These are phyloP conservation scores for Pseudogymnoascus verrucosus DNA, from an alignment of 2,329 filamentous ascomycete species.

Conservation along the genomic window DNA sequence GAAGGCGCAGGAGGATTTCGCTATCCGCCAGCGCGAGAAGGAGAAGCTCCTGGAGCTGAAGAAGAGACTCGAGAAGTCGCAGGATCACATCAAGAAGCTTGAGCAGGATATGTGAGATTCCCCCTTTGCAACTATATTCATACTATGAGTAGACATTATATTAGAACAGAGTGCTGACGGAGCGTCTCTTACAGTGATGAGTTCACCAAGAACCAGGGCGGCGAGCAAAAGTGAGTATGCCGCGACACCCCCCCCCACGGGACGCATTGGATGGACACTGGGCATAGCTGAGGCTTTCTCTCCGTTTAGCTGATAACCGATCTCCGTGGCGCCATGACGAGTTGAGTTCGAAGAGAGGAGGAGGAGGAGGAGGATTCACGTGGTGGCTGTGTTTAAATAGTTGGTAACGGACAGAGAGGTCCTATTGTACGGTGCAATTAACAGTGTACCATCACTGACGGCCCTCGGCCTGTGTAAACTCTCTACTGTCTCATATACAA, in stretches of 20 bases:
- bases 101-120: conserved; percentile 72
- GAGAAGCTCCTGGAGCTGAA: conserved; percentile 78
- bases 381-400: background rate
- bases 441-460: background rate
- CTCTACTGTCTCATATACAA: conserved; percentile 1
- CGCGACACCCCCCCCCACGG: background rate
- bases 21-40: conserved; percentile 80
- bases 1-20: conserved; percentile 74
- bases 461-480: conserved; percentile 5
- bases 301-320: background rate
- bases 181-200: conserved; percentile 43
- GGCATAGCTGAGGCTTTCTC: conserved; percentile 5
- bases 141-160: background rate
- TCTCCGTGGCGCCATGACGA: conserved; percentile 1
- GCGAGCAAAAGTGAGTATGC: conserved; percentile 29
- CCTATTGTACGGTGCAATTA: background rate
- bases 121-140: background rate
- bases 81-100: conserved; percentile 75
- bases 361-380: background rate
- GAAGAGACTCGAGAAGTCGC: conserved; percentile 67
- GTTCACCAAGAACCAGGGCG: conserved; percentile 58
- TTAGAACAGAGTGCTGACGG: background rate
- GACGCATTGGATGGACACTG: background rate
- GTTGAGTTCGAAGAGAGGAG: background rate
- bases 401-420: background rate